Percentiles rank a stretch among this genome's conserved stretches.
Conservation (phyloP, 1,139 yeast species). For the Scheffersomyces cryptocercus region DNA sequence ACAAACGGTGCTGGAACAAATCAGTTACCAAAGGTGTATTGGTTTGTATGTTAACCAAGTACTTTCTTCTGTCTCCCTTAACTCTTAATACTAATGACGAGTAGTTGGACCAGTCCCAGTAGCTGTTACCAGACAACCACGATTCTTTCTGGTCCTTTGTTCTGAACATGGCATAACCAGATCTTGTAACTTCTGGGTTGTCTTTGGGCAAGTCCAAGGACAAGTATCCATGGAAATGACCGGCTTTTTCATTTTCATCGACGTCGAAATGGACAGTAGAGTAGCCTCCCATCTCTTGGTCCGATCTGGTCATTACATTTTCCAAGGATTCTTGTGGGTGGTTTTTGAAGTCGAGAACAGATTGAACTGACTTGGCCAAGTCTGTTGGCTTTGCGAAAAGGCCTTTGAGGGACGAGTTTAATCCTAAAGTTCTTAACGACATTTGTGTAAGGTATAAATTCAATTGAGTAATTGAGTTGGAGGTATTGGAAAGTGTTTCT, state of each 20-base stretch:
- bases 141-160: conserved; percentile 62
- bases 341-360: conserved; percentile 59
- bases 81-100: conserved; percentile 67
- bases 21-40: conserved; percentile 79
- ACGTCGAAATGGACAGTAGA: conserved; percentile 61
- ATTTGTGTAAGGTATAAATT: conserved; percentile 15
- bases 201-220: conserved; percentile 74
- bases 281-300: conserved; percentile 75
- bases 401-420: conserved; percentile 37
- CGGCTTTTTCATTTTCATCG: conserved; percentile 38
- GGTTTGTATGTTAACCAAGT: conserved; percentile 78
- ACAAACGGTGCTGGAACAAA: conserved; percentile 78
- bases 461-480: neutral
- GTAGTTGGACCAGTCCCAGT: conserved; percentile 66
- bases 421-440: conserved; percentile 48
- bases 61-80: conserved; percentile 73
- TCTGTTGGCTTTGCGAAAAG: conserved; percentile 37
- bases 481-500: neutral
- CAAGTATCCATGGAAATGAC: conserved; percentile 69
- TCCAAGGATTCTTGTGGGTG: conserved; percentile 40
- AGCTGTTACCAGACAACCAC: conserved; percentile 47
- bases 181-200: conserved; percentile 64
- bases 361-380: conserved; percentile 31
- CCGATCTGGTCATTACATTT: conserved; percentile 62
- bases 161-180: conserved; percentile 88